Conservation (phyloP, 2,329 filamentous ascomycete species). For the Knufia fluminis region DNA sequence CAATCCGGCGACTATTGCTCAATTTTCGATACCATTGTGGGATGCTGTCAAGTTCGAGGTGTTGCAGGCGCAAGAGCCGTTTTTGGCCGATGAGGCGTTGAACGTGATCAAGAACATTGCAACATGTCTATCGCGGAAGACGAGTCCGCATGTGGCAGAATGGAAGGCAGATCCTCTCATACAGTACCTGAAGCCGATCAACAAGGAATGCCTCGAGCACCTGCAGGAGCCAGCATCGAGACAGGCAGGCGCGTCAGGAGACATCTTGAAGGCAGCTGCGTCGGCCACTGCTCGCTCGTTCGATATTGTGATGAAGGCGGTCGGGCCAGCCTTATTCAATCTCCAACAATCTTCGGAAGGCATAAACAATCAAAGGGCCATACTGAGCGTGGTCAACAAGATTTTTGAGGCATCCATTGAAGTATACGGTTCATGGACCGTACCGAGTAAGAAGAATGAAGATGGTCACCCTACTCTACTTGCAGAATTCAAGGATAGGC, state of each 20-base stretch:
- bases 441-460: conserved; percentile 29
- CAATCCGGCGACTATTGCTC: conserved; percentile 48
- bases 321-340: conserved; percentile 49
- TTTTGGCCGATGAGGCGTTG: conserved; percentile 52
- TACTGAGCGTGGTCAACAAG: conserved; percentile 52
- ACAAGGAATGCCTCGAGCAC: conserved; percentile 59
- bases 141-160: conserved; percentile 26
- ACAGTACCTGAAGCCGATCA: conserved; percentile 51
- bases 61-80: conserved; percentile 57
- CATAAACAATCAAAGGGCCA: conserved; percentile 52
- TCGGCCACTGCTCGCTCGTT: conserved; percentile 47
- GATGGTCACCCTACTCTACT: conserved; percentile 34
- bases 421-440: conserved; percentile 48
- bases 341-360: conserved; percentile 54
- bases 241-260: conserved; percentile 55
- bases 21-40: conserved; percentile 58
- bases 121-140: conserved; percentile 42
- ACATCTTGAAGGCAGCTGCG: conserved; percentile 50
- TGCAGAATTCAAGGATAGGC: conserved; percentile 40
- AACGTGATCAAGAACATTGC: conserved; percentile 47
- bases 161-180: conserved; percentile 35
- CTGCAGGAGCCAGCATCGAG: conserved; percentile 60
- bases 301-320: conserved; percentile 45
- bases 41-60: conserved; percentile 62
- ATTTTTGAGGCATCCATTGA: conserved; percentile 50